Base-by-base conservation (phyloP, 2,329 filamentous ascomycete species). In the Sporothrix schenckii region DNA sequence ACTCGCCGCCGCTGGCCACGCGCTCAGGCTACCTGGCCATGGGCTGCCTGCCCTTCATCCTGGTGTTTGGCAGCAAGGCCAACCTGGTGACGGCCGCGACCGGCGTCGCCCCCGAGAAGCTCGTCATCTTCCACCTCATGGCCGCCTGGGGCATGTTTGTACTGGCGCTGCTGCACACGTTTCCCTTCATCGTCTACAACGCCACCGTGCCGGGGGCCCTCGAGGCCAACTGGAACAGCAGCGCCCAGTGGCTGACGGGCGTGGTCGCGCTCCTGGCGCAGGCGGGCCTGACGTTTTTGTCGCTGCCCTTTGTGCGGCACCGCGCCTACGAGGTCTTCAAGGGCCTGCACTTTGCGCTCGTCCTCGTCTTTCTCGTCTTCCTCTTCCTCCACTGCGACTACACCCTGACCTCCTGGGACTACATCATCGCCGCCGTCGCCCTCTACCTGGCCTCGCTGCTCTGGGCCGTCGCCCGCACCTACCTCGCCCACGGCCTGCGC, bases 281-380 rank as follows among this genome's bases (percentile, higher is more conserved):
- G 74, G 80, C 84, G 1, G 87, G 83, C 77, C 78, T 88, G 39
- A 88, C 86, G 1, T 80, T 88, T 68, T 81, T 85, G 75, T 88
- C 86, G 0, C 76, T 86, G 41, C 80, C 81, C 83, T 86, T 74
- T 72, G 79, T 72, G 24, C 16, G 86, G 4, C 83, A 84, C 68
- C 80, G 83, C 0, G 84, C 79, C 73, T 89, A 89, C 75, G 87
- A 89, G 73, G 85, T 87, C 74, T 89, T 89, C 83, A 89, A 89
- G 73, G 80, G 80, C 3, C 83, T 84, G 0, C 87, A 89, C 74
- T 82, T 85, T 71, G 70, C 86, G 24, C 81, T 82, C 3, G 86
- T 83, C 0, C 72, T 85, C 3, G 74, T 87, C 1, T 89, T 89
- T 73, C 78, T 88, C 21, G 66, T 88, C 10, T 86, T 87, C 75